These are phyloP conservation scores for Bipolaris bicolor DNA, from an alignment of 2,329 filamentous ascomycete species.

Conservation along the genomic window DNA sequence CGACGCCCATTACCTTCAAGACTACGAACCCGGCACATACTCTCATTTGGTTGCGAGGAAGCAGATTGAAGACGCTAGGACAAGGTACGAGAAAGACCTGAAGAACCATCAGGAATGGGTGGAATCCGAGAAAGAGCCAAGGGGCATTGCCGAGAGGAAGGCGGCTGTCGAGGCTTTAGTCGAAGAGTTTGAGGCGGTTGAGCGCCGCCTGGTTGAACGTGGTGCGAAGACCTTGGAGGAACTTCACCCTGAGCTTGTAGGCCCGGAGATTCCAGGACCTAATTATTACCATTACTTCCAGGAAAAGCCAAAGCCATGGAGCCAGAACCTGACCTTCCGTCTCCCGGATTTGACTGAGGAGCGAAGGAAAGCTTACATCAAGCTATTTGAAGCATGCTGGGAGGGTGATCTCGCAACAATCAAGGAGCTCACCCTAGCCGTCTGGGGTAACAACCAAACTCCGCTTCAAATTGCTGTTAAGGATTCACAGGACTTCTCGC, in stretches of 20 bases:
- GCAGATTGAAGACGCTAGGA: conserved; percentile 49
- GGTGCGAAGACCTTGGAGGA: conserved; percentile 72
- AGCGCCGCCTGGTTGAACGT: conserved; percentile 60
- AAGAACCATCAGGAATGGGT: conserved; percentile 37
- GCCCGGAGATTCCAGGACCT: not conserved
- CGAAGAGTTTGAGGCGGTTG: conserved; percentile 61
- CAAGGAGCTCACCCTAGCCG: conserved; percentile 66
- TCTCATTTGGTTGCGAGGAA: conserved; percentile 60
- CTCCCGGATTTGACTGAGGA: conserved; percentile 58
- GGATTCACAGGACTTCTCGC: conserved; percentile 60
- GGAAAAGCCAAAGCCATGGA: conserved; percentile 24
- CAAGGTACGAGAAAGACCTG: conserved; percentile 46
- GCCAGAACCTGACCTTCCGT: conserved; percentile 51
- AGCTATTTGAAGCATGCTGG: conserved; percentile 78
- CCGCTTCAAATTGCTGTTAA: conserved; percentile 65
- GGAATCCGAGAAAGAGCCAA: conserved; percentile 23
- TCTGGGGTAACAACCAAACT: conserved; percentile 63
- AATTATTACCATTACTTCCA: not conserved
- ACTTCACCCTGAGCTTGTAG: conserved; percentile 41
- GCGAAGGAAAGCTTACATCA: conserved; percentile 65
- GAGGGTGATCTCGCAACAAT: conserved; percentile 69
- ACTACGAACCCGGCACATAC: conserved; percentile 64
- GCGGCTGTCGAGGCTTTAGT: conserved; percentile 61
- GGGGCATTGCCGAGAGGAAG: conserved; percentile 59
- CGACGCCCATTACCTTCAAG: conserved; percentile 58